Evolutionary conservation across 2,329 filamentous ascomycete genomes (phyloP).

Genomic region (Scedosporium aurantiacum): DNA sequence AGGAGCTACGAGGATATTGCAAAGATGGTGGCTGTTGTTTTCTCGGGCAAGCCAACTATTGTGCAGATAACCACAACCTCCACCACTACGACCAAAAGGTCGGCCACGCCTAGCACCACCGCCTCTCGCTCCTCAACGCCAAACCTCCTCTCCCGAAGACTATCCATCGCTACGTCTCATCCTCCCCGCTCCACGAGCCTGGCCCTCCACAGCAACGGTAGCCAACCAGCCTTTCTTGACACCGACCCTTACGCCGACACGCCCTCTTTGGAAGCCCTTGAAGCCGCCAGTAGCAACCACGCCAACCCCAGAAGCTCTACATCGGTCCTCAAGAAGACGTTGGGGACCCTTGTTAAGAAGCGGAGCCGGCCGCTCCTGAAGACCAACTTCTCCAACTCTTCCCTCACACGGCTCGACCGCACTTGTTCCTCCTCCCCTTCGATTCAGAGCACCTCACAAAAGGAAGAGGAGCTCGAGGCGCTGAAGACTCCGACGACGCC

Average conservation of each 20-base stretch:
- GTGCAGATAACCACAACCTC: constrained; percentile 38
- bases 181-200: constrained; percentile 33
- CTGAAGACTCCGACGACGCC: constrained; percentile 4
- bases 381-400: constrained; percentile 5
- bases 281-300: constrained; percentile 11
- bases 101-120: constrained; percentile 22
- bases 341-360: constrained; percentile 40
- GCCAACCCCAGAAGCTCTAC: constrained; percentile 30
- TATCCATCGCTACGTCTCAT: constrained; percentile 19
- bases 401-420: background rate
- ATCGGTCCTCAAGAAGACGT: constrained; percentile 39
- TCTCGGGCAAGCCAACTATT: constrained; percentile 47
- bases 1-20: constrained; percentile 44
- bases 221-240: constrained; percentile 35
- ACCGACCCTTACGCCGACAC: constrained; percentile 41
- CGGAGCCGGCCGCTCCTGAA: constrained; percentile 40
- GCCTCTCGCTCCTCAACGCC: background rate
- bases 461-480: constrained; percentile 17
- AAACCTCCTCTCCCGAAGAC: constrained; percentile 19
- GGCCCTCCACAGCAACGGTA: constrained; percentile 17
- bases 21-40: constrained; percentile 47
- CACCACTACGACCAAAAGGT: constrained; percentile 17
- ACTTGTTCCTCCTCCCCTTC: constrained; percentile 15
- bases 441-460: constrained; percentile 24
- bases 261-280: constrained; percentile 14